Conservation (phyloP, 2,329 filamentous ascomycete species). For the Zymoseptoria pseudotritici region DNA sequence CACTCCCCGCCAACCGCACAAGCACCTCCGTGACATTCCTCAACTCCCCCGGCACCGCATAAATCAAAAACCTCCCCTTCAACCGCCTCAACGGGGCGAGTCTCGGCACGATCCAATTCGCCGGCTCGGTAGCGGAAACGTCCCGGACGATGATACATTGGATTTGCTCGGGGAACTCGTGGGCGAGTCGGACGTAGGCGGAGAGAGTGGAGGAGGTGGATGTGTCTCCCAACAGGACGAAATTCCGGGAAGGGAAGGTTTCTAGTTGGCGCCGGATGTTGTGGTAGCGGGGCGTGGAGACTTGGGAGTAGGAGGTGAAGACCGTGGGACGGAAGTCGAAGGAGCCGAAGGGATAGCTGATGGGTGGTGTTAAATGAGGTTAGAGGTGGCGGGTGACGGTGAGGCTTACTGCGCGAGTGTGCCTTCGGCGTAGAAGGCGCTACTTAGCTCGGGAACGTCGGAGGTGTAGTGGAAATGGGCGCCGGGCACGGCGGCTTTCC, state of each 20-base stretch:
- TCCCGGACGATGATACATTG: conserved; percentile 23
- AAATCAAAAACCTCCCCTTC: neutral
- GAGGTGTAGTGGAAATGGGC: conserved; percentile 24
- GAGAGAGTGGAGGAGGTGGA: conserved; percentile 12
- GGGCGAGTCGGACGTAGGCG: conserved; percentile 13
- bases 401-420: neutral
- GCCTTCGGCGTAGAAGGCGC: conserved; percentile 10
- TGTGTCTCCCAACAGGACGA: conserved; percentile 23
- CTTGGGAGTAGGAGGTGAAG: conserved; percentile 7
- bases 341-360: conserved; percentile 16
- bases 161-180: conserved; percentile 12
- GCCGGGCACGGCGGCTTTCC: conserved; percentile 3
- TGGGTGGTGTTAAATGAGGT: neutral
- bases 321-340: conserved; percentile 20
- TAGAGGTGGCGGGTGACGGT: neutral
- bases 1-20: neutral
- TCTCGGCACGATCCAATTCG: conserved; percentile 12
- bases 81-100: neutral
- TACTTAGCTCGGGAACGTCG: conserved; percentile 15
- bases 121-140: conserved; percentile 14
- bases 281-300: conserved; percentile 8
- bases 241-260: conserved; percentile 17
- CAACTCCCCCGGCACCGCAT: neutral
- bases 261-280: conserved; percentile 15
- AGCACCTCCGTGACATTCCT: neutral